A percentile compares a stretch with the other conserved stretches of the same genome.
These are phyloP conservation scores for Emergomyces orientalis DNA, from an alignment of 2,329 filamentous ascomycete species.

Conservation along the genomic window DNA sequence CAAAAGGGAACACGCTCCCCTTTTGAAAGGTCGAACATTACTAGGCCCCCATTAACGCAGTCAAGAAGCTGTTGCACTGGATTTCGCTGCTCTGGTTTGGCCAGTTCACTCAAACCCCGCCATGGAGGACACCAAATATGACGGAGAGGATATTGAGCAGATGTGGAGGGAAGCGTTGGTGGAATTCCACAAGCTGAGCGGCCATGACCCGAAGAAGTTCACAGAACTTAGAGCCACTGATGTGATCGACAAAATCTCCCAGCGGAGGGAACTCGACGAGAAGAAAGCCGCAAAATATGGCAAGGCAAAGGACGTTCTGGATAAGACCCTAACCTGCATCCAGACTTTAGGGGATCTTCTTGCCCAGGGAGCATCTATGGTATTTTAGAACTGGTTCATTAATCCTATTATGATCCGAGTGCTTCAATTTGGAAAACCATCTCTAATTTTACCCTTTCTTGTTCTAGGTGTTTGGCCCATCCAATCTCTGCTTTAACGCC, in stretches of 20 bases:
- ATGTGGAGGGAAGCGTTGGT: conserved; percentile 15
- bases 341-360: conserved; percentile 20
- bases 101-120: background rate
- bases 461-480: conserved; percentile 21
- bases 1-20: background rate
- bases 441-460: background rate
- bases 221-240: conserved; percentile 18
- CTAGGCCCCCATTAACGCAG: background rate
- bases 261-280: conserved; percentile 19
- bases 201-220: conserved; percentile 16
- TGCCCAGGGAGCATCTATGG: conserved; percentile 22
- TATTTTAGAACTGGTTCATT: conserved; percentile 2
- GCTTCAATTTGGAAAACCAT: background rate
- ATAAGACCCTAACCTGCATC: conserved; percentile 21
- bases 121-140: conserved; percentile 9
- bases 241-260: conserved; percentile 19
- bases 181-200: conserved; percentile 15
- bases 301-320: conserved; percentile 18
- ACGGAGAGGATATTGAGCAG: conserved; percentile 13
- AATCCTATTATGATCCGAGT: background rate
- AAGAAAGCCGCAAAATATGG: conserved; percentile 19
- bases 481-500: conserved; percentile 24
- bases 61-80: background rate
- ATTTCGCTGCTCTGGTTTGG: background rate
- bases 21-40: too few relatives aligned